Evolutionary conservation across 225 moss, liverwort and hornwort species (phyloP), one percentile per base, ranked within the genome.

Genomic region (Marchantia paleacea): DNA sequence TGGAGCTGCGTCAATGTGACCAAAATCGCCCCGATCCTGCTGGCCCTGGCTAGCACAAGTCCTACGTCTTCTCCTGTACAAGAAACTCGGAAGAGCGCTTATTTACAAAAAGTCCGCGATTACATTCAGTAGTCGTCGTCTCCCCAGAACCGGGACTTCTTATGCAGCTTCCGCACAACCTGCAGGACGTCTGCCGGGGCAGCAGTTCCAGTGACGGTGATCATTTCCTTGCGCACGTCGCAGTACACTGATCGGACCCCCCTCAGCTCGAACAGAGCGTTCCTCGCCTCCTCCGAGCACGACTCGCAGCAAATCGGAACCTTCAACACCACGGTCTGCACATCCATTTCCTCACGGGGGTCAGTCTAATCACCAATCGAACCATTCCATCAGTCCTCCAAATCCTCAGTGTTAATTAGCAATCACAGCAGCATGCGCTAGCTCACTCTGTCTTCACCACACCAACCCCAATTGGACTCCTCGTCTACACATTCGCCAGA

Each of bases 281-380:
- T 88, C 14, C 85, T 83, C 4, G 79, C 88, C 81, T 83, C 88
- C 26, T 88, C 88, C 14, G 81, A 62, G 49, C 88, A 88, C 15
- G 72, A 71, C 62, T 88, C 88, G 76, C 88, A 88, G 22, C 88
- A 88, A 25, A 88, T 88, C 19, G 88, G 88, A 30, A 85, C 88
- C 79, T 78, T 85, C 83, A 88, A 69, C 57, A 85, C 79, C 0
- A 83, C 72, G 30, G 85, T 88, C 88, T 88, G 88, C 74, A 75
- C 20, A 26, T 55, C 58, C 1, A 60, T 39, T 47, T 10, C 10
- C 30, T 39, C 39, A 39, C 39, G 3, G 39, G 5, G 64, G 39
- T 39, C 39, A 57, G 57, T 57, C 19, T 9, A 13, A 12, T 57
- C 14, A 1, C n/a, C 13, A 13, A 57, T 57, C 57, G 2, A 57